phyloP scores from a whole-genome alignment of 2,329 filamentous ascomycete species.

The Hymenoscyphus scutula region DNA sequence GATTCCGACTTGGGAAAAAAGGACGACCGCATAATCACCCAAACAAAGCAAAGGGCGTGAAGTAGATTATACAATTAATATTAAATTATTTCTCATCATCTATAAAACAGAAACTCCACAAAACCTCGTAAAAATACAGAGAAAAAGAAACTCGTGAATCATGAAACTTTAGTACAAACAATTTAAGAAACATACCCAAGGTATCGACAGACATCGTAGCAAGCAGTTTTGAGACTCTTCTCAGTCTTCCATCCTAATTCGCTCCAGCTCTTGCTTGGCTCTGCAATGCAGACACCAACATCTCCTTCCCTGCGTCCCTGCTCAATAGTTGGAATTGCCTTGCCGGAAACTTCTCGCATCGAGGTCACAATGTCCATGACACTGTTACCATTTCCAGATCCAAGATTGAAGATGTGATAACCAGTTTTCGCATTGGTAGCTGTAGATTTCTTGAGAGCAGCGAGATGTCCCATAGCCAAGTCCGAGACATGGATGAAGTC shows the following conservation, averaged over 20 bases:
- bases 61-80: neutral
- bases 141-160: neutral
- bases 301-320: conserved; percentile 41
- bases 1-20: too few relatives aligned
- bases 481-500: conserved; percentile 67
- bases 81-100: neutral
- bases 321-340: conserved; percentile 37
- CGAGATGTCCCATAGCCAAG: conserved; percentile 60
- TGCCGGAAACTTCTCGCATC: conserved; percentile 38
- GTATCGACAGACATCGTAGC: conserved; percentile 19
- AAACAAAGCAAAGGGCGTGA: too few relatives aligned
- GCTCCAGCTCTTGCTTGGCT: conserved; percentile 37
- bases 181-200: conserved; percentile 6
- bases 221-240: conserved; percentile 16
- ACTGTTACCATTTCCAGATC: conserved; percentile 44
- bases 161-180: neutral
- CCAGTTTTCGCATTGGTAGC: conserved; percentile 37
- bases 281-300: conserved; percentile 43
- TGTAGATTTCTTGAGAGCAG: conserved; percentile 47
- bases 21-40: too few relatives aligned
- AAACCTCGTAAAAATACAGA: neutral
- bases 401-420: conserved; percentile 45
- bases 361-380: conserved; percentile 42
- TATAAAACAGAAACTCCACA: neutral
- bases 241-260: conserved; percentile 43